These are phyloP conservation scores for Blastocrithidia nonstop DNA, from an alignment of 208 protist species.

Conservation along the genomic window DNA sequence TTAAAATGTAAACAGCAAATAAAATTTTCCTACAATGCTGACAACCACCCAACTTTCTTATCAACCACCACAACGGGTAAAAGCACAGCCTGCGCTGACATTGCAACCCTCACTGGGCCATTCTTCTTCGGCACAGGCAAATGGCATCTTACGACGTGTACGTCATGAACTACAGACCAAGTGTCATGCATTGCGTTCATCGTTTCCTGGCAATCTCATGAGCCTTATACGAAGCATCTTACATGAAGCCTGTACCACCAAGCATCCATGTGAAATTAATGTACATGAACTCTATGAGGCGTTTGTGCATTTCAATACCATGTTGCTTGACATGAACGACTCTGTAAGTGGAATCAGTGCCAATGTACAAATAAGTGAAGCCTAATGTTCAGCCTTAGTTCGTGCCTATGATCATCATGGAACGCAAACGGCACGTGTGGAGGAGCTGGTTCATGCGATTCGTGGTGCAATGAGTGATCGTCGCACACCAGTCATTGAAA, in stretches of 20 bases:
- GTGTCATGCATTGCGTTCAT: slow-evolving; percentile 15
- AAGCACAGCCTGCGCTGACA: slow-evolving; percentile 10
- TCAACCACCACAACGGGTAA: slow-evolving; percentile 10
- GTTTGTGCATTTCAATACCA: too few species aligned
- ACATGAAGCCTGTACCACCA: slow-evolving; percentile 10
- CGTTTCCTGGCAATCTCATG: slow-evolving; percentile 64
- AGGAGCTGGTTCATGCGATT: slow-evolving; percentile 30
- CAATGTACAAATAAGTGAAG: slow-evolving; percentile 14
- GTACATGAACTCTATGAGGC: too few species aligned
- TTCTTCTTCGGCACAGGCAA: slow-evolving; percentile 32
- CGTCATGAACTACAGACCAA: slow-evolving; percentile 39
- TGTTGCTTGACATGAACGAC: too few species aligned
- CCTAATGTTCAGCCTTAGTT: slow-evolving; percentile 58
- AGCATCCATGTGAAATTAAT: not conserved
- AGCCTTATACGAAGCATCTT: slow-evolving; percentile 33
- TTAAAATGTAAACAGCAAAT: not conserved
- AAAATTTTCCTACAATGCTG: too few species aligned
- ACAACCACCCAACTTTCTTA: slow-evolving; percentile 15
- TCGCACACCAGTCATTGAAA: too few species aligned
- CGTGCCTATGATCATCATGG: slow-evolving; percentile 44
- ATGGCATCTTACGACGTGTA: slow-evolving; percentile 47
- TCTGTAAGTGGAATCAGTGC: too few species aligned
- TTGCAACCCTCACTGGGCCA: slow-evolving; percentile 41
- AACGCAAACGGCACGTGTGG: slow-evolving; percentile 18
- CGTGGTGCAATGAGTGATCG: slow-evolving; percentile 56